These are phyloP conservation scores for Cucumis sativus DNA, from an alignment of 306 rosid genomes.

Conservation along the genomic window DNA sequence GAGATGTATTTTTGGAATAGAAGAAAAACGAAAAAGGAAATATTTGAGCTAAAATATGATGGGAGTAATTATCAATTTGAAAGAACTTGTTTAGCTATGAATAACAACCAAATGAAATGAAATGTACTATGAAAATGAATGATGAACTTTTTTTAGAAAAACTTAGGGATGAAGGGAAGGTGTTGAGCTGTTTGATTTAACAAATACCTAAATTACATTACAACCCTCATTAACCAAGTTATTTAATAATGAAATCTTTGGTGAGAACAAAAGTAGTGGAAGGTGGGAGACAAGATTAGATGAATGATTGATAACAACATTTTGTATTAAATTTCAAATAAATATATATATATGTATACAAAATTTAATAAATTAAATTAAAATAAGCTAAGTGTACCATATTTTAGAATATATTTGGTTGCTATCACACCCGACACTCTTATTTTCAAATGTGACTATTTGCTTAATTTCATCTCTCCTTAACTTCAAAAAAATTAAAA, in stretches of 20 bases:
- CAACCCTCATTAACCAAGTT: background rate
- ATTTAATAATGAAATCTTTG: background rate
- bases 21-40: background rate
- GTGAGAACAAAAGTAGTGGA: background rate
- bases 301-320: background rate
- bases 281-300: slow-evolving; percentile 3
- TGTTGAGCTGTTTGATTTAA: background rate
- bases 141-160: background rate
- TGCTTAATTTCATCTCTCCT: too few species aligned
- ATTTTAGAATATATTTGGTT: background rate
- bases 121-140: background rate
- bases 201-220: background rate
- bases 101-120: background rate
- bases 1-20: background rate
- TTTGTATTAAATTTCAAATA: background rate
- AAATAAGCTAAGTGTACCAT: background rate
- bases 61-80: background rate
- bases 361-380: background rate
- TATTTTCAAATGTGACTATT: background rate
- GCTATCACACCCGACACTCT: background rate
- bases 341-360: background rate
- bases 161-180: background rate
- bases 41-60: background rate
- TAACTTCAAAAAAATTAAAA: too few species aligned
- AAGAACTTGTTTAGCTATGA: background rate